These are phyloP conservation scores for Pythium scleroteichum DNA, from an alignment of 352 stramenopile genomes.

Conservation along the genomic window DNA sequence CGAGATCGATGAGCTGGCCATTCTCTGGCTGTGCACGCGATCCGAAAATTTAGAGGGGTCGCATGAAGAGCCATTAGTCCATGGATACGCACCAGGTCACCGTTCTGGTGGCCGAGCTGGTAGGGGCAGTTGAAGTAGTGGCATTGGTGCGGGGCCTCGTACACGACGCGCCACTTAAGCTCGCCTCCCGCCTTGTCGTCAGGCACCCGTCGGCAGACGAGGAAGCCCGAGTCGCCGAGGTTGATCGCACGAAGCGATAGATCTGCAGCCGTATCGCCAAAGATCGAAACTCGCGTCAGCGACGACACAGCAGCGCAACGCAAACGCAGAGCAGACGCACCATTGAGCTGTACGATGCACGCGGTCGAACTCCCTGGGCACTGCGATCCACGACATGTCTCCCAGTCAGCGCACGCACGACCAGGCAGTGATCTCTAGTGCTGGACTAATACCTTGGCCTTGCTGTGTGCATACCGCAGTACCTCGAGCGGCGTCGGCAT, in stretches of 20 bases:
- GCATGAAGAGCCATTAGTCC: slow-evolving; percentile 1
- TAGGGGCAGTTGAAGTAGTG: slow-evolving; percentile 98
- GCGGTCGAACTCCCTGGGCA: slow-evolving; percentile 84
- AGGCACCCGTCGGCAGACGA: slow-evolving; percentile 78
- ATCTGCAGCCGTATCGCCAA: too few relatives aligned
- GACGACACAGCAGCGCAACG: neutral
- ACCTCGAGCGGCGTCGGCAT: slow-evolving; percentile 63
- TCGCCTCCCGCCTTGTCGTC: slow-evolving; percentile 37
- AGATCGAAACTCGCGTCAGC: too few relatives aligned
- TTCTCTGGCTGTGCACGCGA: slow-evolving; percentile 76
- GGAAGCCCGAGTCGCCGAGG: slow-evolving; percentile 93
- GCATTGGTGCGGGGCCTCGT: slow-evolving; percentile 89
- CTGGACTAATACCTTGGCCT: slow-evolving; percentile 65
- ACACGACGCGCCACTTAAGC: slow-evolving; percentile 76
- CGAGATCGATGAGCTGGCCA: slow-evolving; percentile 84
- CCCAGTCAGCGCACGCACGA: too few relatives aligned
- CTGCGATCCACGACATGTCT: slow-evolving; percentile 14
- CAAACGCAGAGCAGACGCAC: slow-evolving; percentile 28
- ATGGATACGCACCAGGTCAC: slow-evolving; percentile 73
- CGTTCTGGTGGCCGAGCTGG: slow-evolving; percentile 90
- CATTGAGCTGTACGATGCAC: slow-evolving; percentile 80
- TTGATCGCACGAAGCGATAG: slow-evolving; percentile 84
- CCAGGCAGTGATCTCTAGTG: too few relatives aligned
- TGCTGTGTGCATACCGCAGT: slow-evolving; percentile 66
- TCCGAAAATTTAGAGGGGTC: slow-evolving; percentile 7